These are phyloP conservation scores for Pulveroboletus ravenelii DNA, from an alignment of 768 basidiomycete species.

Conservation along the genomic window DNA sequence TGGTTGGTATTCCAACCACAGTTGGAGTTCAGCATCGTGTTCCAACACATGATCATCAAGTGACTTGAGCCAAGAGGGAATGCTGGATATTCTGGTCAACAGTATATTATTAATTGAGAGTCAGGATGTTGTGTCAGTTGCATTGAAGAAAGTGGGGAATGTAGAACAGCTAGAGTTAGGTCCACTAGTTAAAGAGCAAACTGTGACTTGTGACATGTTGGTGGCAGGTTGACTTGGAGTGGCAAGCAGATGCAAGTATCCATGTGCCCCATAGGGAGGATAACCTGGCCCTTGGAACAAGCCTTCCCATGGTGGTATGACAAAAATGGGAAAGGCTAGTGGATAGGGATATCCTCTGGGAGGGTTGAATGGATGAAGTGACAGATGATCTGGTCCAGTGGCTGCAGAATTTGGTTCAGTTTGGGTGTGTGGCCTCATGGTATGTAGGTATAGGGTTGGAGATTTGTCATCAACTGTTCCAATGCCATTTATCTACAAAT, in stretches of 20 bases:
- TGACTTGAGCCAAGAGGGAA: not conserved
- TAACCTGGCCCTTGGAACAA: not conserved
- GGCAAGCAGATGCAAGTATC: too few relatives aligned
- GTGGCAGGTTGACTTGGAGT: too few relatives aligned
- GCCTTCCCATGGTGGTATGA: too few relatives aligned
- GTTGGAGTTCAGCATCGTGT: too few relatives aligned
- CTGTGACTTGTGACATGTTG: too few relatives aligned
- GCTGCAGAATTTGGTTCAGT: not conserved
- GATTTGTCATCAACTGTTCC: not conserved
- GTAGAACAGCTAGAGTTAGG: not conserved
- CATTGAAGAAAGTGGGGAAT: not conserved
- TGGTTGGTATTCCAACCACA: too few relatives aligned
- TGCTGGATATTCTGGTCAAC: not conserved
- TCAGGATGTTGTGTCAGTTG: not conserved
- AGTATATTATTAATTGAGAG: not conserved
- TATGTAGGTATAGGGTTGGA: too few relatives aligned
- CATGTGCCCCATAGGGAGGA: too few relatives aligned
- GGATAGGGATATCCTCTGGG: not conserved
- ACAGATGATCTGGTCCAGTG: too few relatives aligned
- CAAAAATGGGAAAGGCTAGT: not conserved
- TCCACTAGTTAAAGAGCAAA: too few relatives aligned
- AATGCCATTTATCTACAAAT: not conserved
- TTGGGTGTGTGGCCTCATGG: not conserved
- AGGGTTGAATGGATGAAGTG: not conserved
- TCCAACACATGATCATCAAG: too few relatives aligned